These are phyloP conservation scores for Mycosarcoma mackinlayi DNA, from an alignment of 1,284 basidiomycete genomes.

Conservation along the genomic window DNA sequence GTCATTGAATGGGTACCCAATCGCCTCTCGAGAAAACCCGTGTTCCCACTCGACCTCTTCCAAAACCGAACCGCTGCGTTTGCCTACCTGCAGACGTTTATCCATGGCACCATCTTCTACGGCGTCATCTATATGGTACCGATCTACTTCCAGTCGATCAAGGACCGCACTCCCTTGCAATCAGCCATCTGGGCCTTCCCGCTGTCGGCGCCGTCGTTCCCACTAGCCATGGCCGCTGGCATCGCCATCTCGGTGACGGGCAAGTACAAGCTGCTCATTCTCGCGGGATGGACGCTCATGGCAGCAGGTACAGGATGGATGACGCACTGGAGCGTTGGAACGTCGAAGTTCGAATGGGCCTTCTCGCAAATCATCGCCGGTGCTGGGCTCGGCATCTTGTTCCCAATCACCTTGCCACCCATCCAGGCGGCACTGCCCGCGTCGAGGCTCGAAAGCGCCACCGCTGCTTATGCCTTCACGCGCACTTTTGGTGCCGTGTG, in stretches of 20 bases:
- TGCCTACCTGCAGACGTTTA: conserved; percentile 65
- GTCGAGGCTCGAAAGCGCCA: conserved; percentile 38
- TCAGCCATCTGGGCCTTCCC: conserved; percentile 71
- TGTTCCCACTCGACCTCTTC: conserved; percentile 64
- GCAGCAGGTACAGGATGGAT: conserved; percentile 61
- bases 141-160: conserved; percentile 72
- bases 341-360: conserved; percentile 62
- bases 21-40: conserved; percentile 47
- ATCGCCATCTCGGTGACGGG: conserved; percentile 55
- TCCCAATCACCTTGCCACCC: conserved; percentile 48
- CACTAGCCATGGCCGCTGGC: conserved; percentile 50
- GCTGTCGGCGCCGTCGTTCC: conserved; percentile 48
- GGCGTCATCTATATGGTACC: conserved; percentile 58
- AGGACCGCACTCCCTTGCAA: conserved; percentile 69
- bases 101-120: conserved; percentile 64
- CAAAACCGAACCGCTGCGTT: conserved; percentile 57
- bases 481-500: conserved; percentile 51
- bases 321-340: conserved; percentile 68
- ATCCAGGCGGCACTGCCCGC: conserved; percentile 46
- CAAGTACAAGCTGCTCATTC: conserved; percentile 63
- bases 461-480: conserved; percentile 48
- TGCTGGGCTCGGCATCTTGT: conserved; percentile 46
- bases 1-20: conserved; percentile 52
- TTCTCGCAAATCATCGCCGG: conserved; percentile 64
- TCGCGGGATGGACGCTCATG: conserved; percentile 65